Evolutionary conservation across 768 basidiomycete species (phyloP), one percentile per base, ranked within the genome.

Genomic region (Boletus rufocinnamomeus): DNA sequence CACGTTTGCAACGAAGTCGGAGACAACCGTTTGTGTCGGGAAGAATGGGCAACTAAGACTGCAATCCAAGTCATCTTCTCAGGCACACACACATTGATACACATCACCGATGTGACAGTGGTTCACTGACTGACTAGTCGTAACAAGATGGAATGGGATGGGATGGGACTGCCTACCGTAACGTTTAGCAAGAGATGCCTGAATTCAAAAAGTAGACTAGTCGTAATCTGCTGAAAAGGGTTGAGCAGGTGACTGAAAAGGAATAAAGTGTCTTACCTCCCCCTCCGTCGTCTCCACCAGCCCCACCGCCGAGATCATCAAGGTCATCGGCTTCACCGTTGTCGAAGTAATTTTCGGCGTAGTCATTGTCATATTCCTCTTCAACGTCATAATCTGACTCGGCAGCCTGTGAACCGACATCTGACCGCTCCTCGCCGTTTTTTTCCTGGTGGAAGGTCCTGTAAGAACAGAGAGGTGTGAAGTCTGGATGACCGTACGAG

Each of bases 301-400:
- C 87, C 0, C 84, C 87, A 10, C 82, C 91, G 6, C 87, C 90
- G 23, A 90, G 71, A 65, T 91, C 87, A 65, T 94, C 92, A 54
- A 82, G 72, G 66, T 93, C 89, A 52, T 93, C 91, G 4, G 79
- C 86, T 72, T 93, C 91, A 19, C 91, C 91, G 54, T 92, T 93
- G 71, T 94, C 91, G 69, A 94, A 94, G 79, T 94, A 93, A 69
- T 94, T 91, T 60, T 89, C 88, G 3, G 88, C 91, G 61, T 94
- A 94, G 61, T 94, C 92, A 63, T 94, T 93, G 72, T 93, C 92
- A 67, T 93, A 92, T 65, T 93, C 91, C 71, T 95, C 93, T 34
- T 93, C 89, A 23, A 90, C 89, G 62, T 93, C 91, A 67, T 93
- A 93, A 70, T 93, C 91, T 27, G 84, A 85, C 41, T 85, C 84